Base-by-base conservation (phyloP, 2,329 filamentous ascomycete genomes). In the Pezicula rhizophila region DNA sequence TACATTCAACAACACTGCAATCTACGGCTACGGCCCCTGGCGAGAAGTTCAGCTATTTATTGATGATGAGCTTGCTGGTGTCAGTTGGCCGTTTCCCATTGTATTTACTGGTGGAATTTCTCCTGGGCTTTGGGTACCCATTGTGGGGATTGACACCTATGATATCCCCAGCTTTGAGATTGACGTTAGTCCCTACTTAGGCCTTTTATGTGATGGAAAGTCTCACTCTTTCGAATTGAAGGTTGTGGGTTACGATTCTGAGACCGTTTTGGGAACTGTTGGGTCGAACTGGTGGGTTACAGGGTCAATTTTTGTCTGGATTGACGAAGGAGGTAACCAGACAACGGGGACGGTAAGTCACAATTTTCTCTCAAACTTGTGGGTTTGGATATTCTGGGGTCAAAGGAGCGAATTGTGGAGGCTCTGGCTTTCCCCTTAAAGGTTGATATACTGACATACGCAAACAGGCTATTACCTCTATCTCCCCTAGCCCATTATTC, bases 81-180 rank as follows among this genome's bases (percentile, higher is more conserved):
- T 89, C 1, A 76, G 79, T 23, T 91, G 85, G 85, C 88, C 87
- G 1, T 91, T 86, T 58, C 86, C 87, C 0, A 76, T 87, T 23
- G 82, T 92, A 39, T 91, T 89, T 58, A 89, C 87, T 0, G 87
- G 87, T 3, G 87, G 87, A 1, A 74, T 92, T 3, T 81, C 83
- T 1, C 86, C 87, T 3, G 79, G 80, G 1, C 75, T 91, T 37
- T 89, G 89, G 76, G 74, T 85, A 4, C 87, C 87, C 0, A 74
- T 91, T 46, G 87, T 87, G 1, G 86, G 86, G 1, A 79, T 85
- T 20, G 80, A 92, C 58, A 80, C 85, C 0, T 91, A 89, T 62
- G 87, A 91, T 60, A 69, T 92, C 31, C 73, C 77, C 35, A 86
- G 90, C 61, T 81, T 87, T 54, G 85, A 90, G 61, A 86, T 93